phyloP scores from a whole-genome alignment of 202 grass and related monocot genomes.

The Elaeis oleifera region DNA sequence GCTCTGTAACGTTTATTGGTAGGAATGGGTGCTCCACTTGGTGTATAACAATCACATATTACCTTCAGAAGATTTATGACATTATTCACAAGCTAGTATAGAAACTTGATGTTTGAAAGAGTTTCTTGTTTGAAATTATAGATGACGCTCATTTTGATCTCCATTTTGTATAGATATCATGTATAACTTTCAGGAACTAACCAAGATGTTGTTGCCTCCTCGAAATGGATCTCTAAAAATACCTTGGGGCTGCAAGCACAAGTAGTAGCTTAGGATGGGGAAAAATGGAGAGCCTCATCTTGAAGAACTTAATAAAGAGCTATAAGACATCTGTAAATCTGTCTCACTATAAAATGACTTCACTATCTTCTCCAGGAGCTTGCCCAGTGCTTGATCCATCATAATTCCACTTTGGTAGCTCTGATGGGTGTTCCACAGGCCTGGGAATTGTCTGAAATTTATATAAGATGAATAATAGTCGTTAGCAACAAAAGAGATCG shows the following conservation, averaged over 20 bases:
- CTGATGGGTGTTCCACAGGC: slow-evolving; percentile 77
- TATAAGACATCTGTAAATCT: neutral
- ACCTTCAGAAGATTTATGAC: slow-evolving; percentile 40
- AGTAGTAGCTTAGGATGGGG: slow-evolving; percentile 8
- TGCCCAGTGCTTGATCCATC: slow-evolving; percentile 98
- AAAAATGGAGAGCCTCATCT: slow-evolving; percentile 4
- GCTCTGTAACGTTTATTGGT: slow-evolving; percentile 94
- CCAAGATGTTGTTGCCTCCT: slow-evolving; percentile 93
- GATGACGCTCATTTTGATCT: no score
- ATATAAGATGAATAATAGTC: slow-evolving; percentile 1
- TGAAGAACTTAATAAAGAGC: slow-evolving; percentile 9
- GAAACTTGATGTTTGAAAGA: neutral
- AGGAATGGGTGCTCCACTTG: slow-evolving; percentile 80
- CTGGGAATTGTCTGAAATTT: slow-evolving; percentile 53
- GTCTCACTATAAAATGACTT: slow-evolving; percentile 98
- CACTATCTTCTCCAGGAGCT: slow-evolving; percentile 95
- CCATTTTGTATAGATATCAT: no score
- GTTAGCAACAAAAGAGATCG: neutral
- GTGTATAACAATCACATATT: slow-evolving; percentile 91
- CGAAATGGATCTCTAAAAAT: slow-evolving; percentile 98
- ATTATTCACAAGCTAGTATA: neutral
- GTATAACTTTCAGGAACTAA: slow-evolving; percentile 28
- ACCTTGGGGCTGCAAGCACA: slow-evolving; percentile 60
- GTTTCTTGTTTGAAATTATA: neutral
- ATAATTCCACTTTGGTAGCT: slow-evolving; percentile 95